A percentile compares a stretch with the other conserved stretches of the same genome.
phyloP scores from a whole-genome alignment of 2,329 filamentous ascomycete species.

The Penicillium corylophilum region DNA sequence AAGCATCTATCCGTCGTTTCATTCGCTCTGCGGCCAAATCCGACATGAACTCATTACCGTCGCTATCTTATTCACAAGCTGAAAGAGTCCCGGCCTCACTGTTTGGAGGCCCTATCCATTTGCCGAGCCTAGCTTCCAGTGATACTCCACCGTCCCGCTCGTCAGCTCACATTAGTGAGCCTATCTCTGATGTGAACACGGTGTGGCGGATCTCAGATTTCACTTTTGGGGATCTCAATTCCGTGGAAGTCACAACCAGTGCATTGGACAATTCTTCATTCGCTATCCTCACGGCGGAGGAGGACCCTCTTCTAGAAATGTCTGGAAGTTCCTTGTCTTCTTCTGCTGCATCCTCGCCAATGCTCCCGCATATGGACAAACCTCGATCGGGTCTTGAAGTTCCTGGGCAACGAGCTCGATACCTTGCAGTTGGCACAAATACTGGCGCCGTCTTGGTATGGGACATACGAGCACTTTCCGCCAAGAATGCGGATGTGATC shows the following conservation, averaged over 20 bases:
- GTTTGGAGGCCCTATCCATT: conserved; percentile 48
- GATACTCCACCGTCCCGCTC: conserved; percentile 35
- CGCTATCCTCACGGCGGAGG: conserved; percentile 67
- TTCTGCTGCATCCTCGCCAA: conserved; percentile 54
- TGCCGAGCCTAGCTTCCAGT: conserved; percentile 19
- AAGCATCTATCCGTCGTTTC: conserved; percentile 56
- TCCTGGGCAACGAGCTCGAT: conserved; percentile 78
- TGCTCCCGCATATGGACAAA: conserved; percentile 48
- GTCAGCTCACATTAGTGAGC: conserved; percentile 30
- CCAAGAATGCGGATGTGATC: conserved; percentile 53
- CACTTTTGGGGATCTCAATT: conserved; percentile 59
- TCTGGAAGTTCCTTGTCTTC: conserved; percentile 58
- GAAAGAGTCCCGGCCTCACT: conserved; percentile 42
- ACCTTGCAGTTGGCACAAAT: conserved; percentile 78
- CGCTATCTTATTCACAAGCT: conserved; percentile 14
- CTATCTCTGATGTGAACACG: conserved; percentile 46
- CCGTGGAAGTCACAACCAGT: conserved; percentile 65
- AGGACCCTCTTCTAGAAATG: conserved; percentile 71
- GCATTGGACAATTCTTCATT: conserved; percentile 73
- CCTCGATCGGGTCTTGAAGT: conserved; percentile 57
- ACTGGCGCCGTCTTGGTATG: conserved; percentile 76
- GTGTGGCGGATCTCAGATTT: conserved; percentile 68
- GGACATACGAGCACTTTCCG: conserved; percentile 71
- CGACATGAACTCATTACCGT: conserved; percentile 16
- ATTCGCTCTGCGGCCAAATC: conserved; percentile 52